A percentile compares a stretch with the other conserved stretches of the same genome.
phyloP scores from a whole-genome alignment of 2,329 filamentous ascomycete genomes.

The Trichophyton mentagrophytes region DNA sequence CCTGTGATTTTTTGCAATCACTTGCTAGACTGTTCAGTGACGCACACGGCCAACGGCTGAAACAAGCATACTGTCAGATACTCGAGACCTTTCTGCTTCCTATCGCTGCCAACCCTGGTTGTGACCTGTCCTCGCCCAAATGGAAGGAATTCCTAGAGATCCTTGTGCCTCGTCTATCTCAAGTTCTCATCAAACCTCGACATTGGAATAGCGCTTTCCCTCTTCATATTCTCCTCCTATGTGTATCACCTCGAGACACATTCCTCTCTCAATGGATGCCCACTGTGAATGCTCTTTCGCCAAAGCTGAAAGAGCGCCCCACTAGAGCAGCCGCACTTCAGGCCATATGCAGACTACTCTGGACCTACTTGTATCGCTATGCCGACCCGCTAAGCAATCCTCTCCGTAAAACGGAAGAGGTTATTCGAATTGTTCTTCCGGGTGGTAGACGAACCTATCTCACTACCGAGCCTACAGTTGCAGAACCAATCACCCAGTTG shows the following conservation, averaged over 20 bases:
- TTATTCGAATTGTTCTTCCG: slow-evolving; percentile 72
- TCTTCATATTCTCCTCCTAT: slow-evolving; percentile 73
- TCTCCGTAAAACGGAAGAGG: slow-evolving; percentile 73
- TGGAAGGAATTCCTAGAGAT: slow-evolving; percentile 78
- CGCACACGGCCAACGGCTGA: slow-evolving; percentile 78
- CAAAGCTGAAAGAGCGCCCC: slow-evolving; percentile 70
- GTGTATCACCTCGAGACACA: slow-evolving; percentile 70
- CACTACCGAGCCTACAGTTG: slow-evolving; percentile 69
- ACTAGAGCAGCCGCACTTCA: slow-evolving; percentile 71
- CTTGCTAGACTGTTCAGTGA: slow-evolving; percentile 71
- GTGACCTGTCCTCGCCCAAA: slow-evolving; percentile 64
- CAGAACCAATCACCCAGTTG: slow-evolving; percentile 82
- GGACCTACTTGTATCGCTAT: slow-evolving; percentile 85
- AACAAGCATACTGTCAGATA: slow-evolving; percentile 87
- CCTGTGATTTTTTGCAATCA: slow-evolving; percentile 76
- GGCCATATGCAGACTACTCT: slow-evolving; percentile 77
- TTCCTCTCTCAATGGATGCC: slow-evolving; percentile 82
- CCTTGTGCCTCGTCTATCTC: slow-evolving; percentile 63
- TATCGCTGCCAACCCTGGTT: slow-evolving; percentile 66
- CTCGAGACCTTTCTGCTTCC: slow-evolving; percentile 77
- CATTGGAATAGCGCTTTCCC: slow-evolving; percentile 88
- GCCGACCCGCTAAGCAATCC: slow-evolving; percentile 57
- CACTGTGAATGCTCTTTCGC: slow-evolving; percentile 61
- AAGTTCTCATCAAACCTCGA: slow-evolving; percentile 80
- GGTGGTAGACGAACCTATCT: slow-evolving; percentile 66